phyloP scores from a whole-genome alignment of 106 monocot species.

The Gastrodia elata region DNA sequence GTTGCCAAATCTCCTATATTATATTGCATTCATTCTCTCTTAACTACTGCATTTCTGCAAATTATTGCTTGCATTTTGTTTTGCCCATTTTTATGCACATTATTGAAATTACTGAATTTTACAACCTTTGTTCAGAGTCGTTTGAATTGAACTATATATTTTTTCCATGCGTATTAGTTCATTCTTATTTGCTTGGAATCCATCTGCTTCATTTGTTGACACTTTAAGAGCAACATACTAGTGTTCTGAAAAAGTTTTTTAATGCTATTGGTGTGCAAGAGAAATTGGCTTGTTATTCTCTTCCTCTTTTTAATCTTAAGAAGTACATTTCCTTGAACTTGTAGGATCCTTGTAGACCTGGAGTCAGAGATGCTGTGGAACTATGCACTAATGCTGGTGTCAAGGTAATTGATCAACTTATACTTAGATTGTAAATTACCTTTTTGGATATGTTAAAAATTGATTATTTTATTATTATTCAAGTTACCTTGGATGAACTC shows the following conservation, averaged over 20 bases:
- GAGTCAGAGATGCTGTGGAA: conserved; percentile 66
- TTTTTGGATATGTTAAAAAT: neutral
- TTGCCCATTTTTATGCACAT: no score
- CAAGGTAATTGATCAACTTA: conserved; percentile 40
- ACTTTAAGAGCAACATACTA: neutral
- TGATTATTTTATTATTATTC: neutral
- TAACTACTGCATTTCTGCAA: neutral
- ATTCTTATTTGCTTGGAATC: neutral
- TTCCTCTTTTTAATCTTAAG: neutral
- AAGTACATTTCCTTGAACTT: neutral
- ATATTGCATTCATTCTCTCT: neutral
- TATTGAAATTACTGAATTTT: no score
- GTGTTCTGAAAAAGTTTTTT: neutral
- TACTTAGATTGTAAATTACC: neutral
- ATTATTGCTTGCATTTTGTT: neutral
- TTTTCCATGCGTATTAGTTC: neutral
- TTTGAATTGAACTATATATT: neutral
- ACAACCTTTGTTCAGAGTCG: no score
- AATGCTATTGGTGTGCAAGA: neutral
- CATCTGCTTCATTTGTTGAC: neutral
- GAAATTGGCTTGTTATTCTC: neutral
- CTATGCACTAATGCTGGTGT: conserved; percentile 77
- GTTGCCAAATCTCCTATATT: neutral
- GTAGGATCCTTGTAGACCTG: conserved; percentile 93
- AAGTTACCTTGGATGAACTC: neutral